Evolutionary conservation across 2,329 filamentous ascomycete genomes (phyloP).

Genomic region (Fusarium hostae): DNA sequence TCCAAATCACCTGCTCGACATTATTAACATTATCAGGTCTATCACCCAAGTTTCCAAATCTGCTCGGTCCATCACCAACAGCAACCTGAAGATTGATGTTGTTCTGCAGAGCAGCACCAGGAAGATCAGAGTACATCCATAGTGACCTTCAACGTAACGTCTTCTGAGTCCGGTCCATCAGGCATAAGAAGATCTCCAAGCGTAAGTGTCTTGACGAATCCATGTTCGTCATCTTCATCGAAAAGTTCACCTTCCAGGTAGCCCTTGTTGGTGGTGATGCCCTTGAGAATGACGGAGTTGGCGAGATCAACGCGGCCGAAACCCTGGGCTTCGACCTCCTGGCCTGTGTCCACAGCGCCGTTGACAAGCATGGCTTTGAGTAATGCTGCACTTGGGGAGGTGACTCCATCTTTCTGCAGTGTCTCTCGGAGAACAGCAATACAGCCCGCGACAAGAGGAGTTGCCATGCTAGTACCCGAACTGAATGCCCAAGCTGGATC

Average conservation of each 20-base stretch:
- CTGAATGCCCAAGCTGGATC: neutral
- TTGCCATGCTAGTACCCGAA: neutral
- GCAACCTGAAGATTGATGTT: neutral
- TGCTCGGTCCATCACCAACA: neutral
- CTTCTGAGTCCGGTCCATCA: neutral
- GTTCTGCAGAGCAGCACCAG: neutral
- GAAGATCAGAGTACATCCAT: neutral
- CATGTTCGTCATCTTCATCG: fast-evolving
- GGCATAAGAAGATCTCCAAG: neutral
- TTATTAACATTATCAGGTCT: neutral
- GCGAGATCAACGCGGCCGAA: neutral
- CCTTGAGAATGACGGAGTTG: neutral
- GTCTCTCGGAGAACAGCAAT: neutral
- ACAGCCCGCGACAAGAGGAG: neutral
- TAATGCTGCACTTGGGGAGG: neutral
- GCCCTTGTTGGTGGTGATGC: neutral
- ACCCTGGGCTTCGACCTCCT: neutral
- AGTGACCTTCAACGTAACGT: neutral
- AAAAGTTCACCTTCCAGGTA: neutral
- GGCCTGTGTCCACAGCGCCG: neutral
- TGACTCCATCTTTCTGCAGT: neutral
- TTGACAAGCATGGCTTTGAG: neutral
- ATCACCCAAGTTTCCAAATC: neutral
- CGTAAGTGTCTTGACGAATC: neutral
- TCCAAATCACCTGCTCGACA: neutral